Evolutionary conservation across 108 stramenopile species (phyloP), one percentile per base, ranked within the genome.

Genomic region (Mayamaea pseudoterrestris): DNA sequence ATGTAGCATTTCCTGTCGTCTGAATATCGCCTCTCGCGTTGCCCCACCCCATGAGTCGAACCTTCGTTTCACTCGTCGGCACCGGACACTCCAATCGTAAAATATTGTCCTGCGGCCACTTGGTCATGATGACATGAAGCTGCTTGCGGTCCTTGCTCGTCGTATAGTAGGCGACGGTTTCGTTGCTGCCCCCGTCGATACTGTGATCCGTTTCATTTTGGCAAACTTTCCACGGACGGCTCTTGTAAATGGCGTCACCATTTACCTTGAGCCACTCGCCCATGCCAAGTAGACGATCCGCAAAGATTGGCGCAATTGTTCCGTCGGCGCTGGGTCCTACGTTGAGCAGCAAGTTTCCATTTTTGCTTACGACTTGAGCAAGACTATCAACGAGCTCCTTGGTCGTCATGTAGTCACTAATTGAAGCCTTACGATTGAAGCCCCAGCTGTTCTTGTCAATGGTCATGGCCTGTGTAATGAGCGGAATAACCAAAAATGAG

Each of bases 261-360:
- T 71, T 71, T 1, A 71, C 70, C 1, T 35, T 8, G 2, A 71
- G 60, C 70, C 70, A 71, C 8, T 61, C 47, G 20, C 70, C 70
- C 26, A 71, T 61, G 1, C 61, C 65, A 13, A 71, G 30, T 20
- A 71, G 32, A 1, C 70, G 58, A 44, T 71, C 70, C 0, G 50
- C 46, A 40, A 71, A 66, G 28, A 65, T 60, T 5, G 70, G 62
- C 12, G 27, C 14, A 13, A 71, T 61, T 4, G 65, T 71, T 3
- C 70, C 70, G 37, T 71, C 70, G 11, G 70, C 70, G 1, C 56
- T 6, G 0, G 70, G 70, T 28, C 70, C 70, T 11, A 71, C 61
- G 30, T 71, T 71, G 46, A 71, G 35, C 2, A 71, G 47, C 13
- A 71, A 16, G 22, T 71, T 71, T 0, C 70, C 70, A 53, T 60